Evolutionary conservation across 139 green algal species (phyloP).

Genomic region (Parachlorella kessleri): DNA sequence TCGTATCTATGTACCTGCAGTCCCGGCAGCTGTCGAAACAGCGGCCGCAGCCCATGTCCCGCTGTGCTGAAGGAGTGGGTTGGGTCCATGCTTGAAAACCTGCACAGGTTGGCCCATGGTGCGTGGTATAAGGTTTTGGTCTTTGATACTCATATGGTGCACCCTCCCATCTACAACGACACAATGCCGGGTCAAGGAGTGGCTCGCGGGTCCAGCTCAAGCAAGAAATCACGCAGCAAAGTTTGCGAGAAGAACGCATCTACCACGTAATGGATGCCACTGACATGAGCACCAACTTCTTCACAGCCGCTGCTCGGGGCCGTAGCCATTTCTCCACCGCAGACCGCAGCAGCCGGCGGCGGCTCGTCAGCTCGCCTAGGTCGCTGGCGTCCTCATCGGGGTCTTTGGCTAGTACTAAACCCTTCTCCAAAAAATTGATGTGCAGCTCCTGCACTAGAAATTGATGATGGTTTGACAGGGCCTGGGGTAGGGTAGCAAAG

Average conservation of each 20-base stretch:
- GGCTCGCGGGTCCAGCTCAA: no score
- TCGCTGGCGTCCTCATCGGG: not conserved
- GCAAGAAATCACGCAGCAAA: no score
- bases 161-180: no score
- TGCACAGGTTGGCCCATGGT: not conserved
- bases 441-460: conserved; percentile 6
- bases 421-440: conserved; percentile 21
- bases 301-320: conserved; percentile 11
- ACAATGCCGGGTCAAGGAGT: no score
- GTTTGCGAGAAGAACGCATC: no score
- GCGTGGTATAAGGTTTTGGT: no score
- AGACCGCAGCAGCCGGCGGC: conserved; percentile 17
- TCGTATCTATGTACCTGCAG: no score
- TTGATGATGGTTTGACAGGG: not conserved
- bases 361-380: not conserved
- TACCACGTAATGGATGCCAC: no score
- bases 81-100: conserved; percentile 11
- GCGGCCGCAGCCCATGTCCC: conserved; percentile 1
- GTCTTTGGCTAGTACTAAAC: not conserved
- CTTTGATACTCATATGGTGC: no score
- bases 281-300: conserved; percentile 21
- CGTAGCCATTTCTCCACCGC: conserved; percentile 19
- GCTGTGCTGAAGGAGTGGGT: conserved; percentile 16
- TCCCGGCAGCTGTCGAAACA: no score
- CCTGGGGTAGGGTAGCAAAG: not conserved